Conservation (phyloP, 2,329 filamentous ascomycete genomes). For the Botrytis deweyae region DNA sequence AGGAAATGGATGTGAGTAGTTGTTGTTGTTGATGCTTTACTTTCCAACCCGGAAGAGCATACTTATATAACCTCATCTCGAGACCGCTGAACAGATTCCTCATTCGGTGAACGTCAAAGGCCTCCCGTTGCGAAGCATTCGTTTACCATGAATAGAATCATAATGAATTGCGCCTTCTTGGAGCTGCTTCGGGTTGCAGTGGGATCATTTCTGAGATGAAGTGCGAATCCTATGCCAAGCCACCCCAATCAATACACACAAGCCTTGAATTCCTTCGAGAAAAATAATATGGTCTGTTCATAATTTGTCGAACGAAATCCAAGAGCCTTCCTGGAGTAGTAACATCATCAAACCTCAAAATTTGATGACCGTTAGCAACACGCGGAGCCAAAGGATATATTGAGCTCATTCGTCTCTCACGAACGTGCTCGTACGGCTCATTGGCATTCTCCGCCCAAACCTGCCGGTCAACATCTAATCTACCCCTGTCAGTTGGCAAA, state of each 20-base stretch:
- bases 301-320: not conserved
- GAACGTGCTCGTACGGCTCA: not conserved
- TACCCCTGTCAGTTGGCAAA: not conserved
- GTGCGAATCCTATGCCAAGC: conserved; percentile 17
- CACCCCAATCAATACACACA: not conserved
- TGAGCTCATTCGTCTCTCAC: not conserved
- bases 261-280: conserved; percentile 8
- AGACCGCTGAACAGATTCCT: not conserved
- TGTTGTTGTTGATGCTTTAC: conserved; percentile 15
- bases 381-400: not conserved
- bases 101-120: not conserved
- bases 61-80: conserved; percentile 17
- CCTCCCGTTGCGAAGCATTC: not conserved
- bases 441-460: not conserved
- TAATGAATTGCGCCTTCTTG: conserved; percentile 14
- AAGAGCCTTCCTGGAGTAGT: not conserved
- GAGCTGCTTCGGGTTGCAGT: not conserved
- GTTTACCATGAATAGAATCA: conserved; percentile 16
- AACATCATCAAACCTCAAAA: not conserved
- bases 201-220: conserved; percentile 14
- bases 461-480: not conserved
- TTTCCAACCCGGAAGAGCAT: not conserved
- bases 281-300: not conserved
- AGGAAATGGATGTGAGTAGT: conserved; percentile 22
- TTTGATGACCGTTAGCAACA: not conserved